Evolutionary conservation across 2,329 filamentous ascomycete genomes (phyloP), one percentile per base, ranked within the genome.

Genomic region (Lasiodiplodia gonubiensis): DNA sequence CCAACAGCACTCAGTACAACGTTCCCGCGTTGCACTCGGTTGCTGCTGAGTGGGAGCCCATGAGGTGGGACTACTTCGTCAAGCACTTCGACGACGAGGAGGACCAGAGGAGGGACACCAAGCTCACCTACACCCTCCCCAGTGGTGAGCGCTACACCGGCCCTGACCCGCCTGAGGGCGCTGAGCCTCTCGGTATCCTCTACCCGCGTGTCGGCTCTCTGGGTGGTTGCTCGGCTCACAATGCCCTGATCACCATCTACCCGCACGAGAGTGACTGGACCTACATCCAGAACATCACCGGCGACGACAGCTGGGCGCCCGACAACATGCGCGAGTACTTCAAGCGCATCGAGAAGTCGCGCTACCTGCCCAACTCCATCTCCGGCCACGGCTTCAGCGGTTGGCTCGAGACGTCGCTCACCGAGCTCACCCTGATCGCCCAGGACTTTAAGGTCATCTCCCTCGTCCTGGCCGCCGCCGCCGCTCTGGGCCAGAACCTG

Each of bases 31-130:
- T 86, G 71, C 82, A 84, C 25, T 82, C 82, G 57, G 80, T 82
- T 23, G 82, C 84, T 2, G 86, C 85, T 12, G 85, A 89, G 71
- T 85, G 89, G 68, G 80, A 80, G 27, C 80, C 82, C 21, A 81
- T 88, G 70, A 78, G 82, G 54, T 90, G 88, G 88, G 85, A 88
- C 74, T 90, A 86, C 77, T 90, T 85, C 70, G 86, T 89, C n/a
- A 82, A 83, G 54, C 88, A 90, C 74, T 89, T 89, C 72, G 79
- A 81, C 10, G 82, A 89, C 69, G 77, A 86, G 53, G 75, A 77
- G 25, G 80, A 84, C 46, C 85, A 88, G 70, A 80, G 83, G 25
- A 79, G 81, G 63, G 86, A 90, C 73, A 84, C 79, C 71, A 90
- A 90, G 80, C 85, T 86, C 55, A 84, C 84, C 1, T 90, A 88